Base-by-base conservation (phyloP, 2,329 filamentous ascomycete genomes). In the Proliferodiscus dingleyae region DNA sequence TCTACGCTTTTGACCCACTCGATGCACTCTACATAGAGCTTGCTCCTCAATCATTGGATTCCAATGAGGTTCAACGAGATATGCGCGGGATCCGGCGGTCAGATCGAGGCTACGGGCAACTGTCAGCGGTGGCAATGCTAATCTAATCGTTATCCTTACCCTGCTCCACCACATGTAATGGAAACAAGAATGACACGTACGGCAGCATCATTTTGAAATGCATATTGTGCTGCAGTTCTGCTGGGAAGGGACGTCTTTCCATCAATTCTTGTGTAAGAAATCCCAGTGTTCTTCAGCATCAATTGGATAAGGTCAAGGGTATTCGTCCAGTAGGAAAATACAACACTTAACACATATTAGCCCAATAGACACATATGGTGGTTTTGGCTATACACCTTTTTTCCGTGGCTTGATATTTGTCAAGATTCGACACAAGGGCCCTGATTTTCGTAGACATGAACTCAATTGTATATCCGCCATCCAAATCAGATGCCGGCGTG, bases 221-320 rank as follows among this genome's bases (percentile, higher is more conserved):
- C 56, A 0, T 71, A 70, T 65, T 0, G 43, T 30, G 4, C 69
- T 64, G 1, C 73, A 60, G 0, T 72, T 66, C 3, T 62, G 68
- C 16, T 70, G 18, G 40, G 13, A 22, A 34, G 68, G 0, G 64
- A 61, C 0, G 73, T 66, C 32, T 68, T 72, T 2, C 73, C 73
- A 42, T 78, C 74, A 42, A 74, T 71, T 0, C 74, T 66, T 8
- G 69, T 55, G 40, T 42, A 44, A 15, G 9, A 16, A 6, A 52
- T 47, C 8, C 11, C 4, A 3, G 8, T 15, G n/a, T 41, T 8
- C 3, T 46, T 37, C 7, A 53, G 40, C 5, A 33, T 29, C 2
- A 22, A 3, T 37, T 49, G 21, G n/a, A 53, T 22, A 2, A 53
- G 10, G 15, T 53, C 48, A 19, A 53, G 49, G 3, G 43, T 49